A percentile compares a stretch with the other conserved stretches of the same genome.
Conservation (phyloP, 306 rosid species). For the Citrullus mucosospermus region DNA sequence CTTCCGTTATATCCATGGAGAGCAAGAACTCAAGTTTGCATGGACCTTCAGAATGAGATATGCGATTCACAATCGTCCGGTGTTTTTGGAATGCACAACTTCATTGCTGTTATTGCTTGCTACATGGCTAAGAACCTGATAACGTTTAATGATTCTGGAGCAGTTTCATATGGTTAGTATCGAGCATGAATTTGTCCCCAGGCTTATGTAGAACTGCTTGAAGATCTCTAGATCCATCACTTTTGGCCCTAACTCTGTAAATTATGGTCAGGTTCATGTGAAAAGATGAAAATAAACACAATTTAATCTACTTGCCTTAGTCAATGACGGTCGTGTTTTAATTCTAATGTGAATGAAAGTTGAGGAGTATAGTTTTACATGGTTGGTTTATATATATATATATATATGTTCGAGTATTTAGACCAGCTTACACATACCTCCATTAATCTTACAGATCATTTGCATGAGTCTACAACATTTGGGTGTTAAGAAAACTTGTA, state of each 20-base stretch:
- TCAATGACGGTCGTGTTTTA: too few relatives aligned
- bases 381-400: not conserved
- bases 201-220: not conserved
- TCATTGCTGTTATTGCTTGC: not conserved
- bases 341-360: too few relatives aligned
- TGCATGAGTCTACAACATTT: too few relatives aligned
- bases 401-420: too few relatives aligned
- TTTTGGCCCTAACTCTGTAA: not conserved
- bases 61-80: not conserved
- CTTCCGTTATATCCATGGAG: constrained; percentile 75
- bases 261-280: not conserved
- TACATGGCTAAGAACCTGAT: not conserved
- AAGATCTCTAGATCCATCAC: not conserved
- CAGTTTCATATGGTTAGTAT: not conserved
- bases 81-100: not conserved
- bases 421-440: too few relatives aligned
- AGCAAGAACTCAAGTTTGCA: constrained; percentile 54
- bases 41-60: constrained; percentile 30
- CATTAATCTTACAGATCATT: too few relatives aligned
- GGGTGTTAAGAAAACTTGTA: too few relatives aligned
- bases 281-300: not conserved
- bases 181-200: not conserved
- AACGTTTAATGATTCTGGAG: not conserved
- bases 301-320: not conserved
- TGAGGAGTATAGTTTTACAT: not conserved